Base-by-base conservation (phyloP, 2,329 filamentous ascomycete genomes). In the Cytospora leucostoma region DNA sequence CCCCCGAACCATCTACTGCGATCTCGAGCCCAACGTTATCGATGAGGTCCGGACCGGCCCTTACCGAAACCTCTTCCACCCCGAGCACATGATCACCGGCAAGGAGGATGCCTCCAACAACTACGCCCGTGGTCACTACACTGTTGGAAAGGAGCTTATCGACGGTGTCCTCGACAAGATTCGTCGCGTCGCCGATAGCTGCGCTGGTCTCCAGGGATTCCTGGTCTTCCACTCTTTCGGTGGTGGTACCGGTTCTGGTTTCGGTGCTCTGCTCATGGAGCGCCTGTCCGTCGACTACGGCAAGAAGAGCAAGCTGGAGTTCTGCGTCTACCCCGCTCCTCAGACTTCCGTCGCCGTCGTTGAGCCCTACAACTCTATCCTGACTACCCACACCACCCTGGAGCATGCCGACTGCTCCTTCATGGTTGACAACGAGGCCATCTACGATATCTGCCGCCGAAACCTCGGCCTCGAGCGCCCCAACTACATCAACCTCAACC, bases 31-130 rank as follows among this genome's bases (percentile, higher is more conserved):
- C 84, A 98, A 98, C 76, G 95, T 98, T 75, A 89, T 99, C 84
- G 95, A 99, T 76, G 95, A 98, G 84, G 95, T 98, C 82, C 93
- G 95, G 83, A 98, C 93, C 73, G 95, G 95, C 76, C 81, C 92
- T 78, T 99, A 98, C 88, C 91, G 94, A 75, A 90, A 87, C 77
- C 90, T 99, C 70, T 98, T 98, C 88, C 95, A 98, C 85, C 95
- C 95, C 65, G 95, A 98, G 83, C 91, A 96, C 83, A 97, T 99
- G 94, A 97, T 99, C 81, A 97, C 92, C 70, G 95, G 95, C 82
- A 98, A 98, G 89, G 95, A 98, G 87, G 95, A 98, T 88, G 95
- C 95, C 71, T 97, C 94, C 72, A 99, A 99, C 91, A 99, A 99
- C 89, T 98, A 98, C 77, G 95, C 95, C 73, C 94, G 95, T 87